Conservation (phyloP, 768 basidiomycete genomes). For the Leccinum incarnatum region DNA sequence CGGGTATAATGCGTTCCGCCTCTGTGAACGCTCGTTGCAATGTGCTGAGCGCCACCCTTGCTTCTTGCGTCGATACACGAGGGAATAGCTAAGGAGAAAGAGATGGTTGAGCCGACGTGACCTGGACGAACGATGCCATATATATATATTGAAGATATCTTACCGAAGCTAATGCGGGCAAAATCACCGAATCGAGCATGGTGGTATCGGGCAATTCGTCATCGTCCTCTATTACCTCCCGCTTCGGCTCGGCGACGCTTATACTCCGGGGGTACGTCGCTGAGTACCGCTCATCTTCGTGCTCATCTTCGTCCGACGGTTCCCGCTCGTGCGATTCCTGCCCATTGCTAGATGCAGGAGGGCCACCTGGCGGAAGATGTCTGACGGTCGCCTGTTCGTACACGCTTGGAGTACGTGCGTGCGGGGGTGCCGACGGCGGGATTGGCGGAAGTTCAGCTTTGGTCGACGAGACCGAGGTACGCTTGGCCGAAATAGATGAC, state of each 20-base stretch:
- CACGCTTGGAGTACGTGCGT: conserved; percentile 33
- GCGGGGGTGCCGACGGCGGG: conserved; percentile 39
- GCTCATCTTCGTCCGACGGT: conserved; percentile 65
- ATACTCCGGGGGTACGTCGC: conserved; percentile 46
- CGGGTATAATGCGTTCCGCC: conserved; percentile 93
- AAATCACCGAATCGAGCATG: conserved; percentile 94
- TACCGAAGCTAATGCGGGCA: conserved; percentile 96
- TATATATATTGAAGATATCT: conserved; percentile 26
- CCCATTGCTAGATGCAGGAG: conserved; percentile 18
- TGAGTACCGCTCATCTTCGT: conserved; percentile 55
- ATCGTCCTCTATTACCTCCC: conserved; percentile 48
- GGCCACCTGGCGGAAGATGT: not conserved
- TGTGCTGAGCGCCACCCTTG: conserved; percentile 63
- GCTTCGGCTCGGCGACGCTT: conserved; percentile 36
- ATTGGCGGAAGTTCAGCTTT: conserved; percentile 66
- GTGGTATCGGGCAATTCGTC: conserved; percentile 68
- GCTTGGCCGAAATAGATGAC: conserved; percentile 32
- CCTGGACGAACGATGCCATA: not conserved
- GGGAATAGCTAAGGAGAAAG: conserved; percentile 68
- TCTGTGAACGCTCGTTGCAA: conserved; percentile 92
- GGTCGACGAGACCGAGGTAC: conserved; percentile 40
- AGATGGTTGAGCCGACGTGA: conserved; percentile 6
- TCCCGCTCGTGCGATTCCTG: conserved; percentile 40
- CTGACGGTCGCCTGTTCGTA: conserved; percentile 64
- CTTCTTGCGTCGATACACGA: conserved; percentile 46